These are phyloP conservation scores for Trichoderma cornu-damae DNA, from an alignment of 2,329 filamentous ascomycete species.

Conservation along the genomic window DNA sequence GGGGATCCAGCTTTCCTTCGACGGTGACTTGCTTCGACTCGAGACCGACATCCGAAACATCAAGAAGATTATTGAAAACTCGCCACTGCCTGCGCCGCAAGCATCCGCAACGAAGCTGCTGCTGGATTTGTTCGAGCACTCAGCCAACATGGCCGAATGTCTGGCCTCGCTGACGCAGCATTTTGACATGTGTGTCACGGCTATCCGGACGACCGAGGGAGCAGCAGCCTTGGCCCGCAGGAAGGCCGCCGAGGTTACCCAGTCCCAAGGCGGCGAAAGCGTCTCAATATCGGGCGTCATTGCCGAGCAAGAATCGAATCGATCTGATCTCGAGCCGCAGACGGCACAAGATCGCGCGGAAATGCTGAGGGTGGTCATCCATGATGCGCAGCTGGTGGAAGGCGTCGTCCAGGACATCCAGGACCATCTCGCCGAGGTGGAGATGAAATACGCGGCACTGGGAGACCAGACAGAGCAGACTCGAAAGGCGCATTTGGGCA, in stretches of 20 bases:
- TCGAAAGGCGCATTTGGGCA: slow-evolving; percentile 48
- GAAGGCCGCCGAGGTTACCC: slow-evolving; percentile 60
- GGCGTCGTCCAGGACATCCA: slow-evolving; percentile 66
- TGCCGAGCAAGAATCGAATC: slow-evolving; percentile 49
- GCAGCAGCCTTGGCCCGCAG: slow-evolving; percentile 64
- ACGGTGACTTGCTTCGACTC: slow-evolving; percentile 69
- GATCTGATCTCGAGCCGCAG: slow-evolving; percentile 59
- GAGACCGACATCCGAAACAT: slow-evolving; percentile 67
- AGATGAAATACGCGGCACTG: slow-evolving; percentile 61
- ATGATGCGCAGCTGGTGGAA: slow-evolving; percentile 64
- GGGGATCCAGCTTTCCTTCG: slow-evolving; percentile 66
- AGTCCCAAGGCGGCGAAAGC: slow-evolving; percentile 41
- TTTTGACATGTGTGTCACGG: slow-evolving; percentile 89
- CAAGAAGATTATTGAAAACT: slow-evolving; percentile 50
- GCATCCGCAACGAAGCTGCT: slow-evolving; percentile 49
- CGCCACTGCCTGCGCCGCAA: slow-evolving; percentile 32
- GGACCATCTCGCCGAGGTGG: slow-evolving; percentile 71
- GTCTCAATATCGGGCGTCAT: slow-evolving; percentile 65
- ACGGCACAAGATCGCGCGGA: slow-evolving; percentile 71
- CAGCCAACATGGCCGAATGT: slow-evolving; percentile 74
- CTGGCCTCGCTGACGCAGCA: slow-evolving; percentile 78
- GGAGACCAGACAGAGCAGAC: slow-evolving; percentile 54
- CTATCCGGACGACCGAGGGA: slow-evolving; percentile 83
- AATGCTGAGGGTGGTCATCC: slow-evolving; percentile 74
- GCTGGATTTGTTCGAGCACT: slow-evolving; percentile 64